Percentiles rank a stretch among this genome's conserved stretches.
Evolutionary conservation across 768 basidiomycete species (phyloP).

Genomic region (Boletus rex-veris): DNA sequence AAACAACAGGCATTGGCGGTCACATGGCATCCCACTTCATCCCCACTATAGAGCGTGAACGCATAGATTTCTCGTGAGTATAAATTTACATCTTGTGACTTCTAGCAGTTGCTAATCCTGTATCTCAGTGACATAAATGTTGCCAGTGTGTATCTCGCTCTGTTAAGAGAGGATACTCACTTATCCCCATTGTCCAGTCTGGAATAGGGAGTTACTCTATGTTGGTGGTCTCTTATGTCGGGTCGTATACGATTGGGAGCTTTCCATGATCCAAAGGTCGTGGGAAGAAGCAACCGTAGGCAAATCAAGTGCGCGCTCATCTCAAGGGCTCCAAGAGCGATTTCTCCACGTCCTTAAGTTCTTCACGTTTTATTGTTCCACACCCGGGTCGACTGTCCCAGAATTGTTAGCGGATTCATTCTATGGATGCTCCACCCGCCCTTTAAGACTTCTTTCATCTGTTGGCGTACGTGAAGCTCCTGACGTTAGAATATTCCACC

Average conservation of each 20-base stretch:
- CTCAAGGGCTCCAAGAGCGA: not conserved
- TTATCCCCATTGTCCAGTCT: slow-evolving; percentile 42
- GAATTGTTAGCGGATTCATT: slow-evolving; percentile 67
- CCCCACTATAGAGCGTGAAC: slow-evolving; percentile 1
- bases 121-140: not conserved
- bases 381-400: slow-evolving; percentile 80
- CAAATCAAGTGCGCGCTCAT: not conserved
- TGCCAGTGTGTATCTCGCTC: not conserved
- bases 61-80: not conserved
- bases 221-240: slow-evolving; percentile 81
- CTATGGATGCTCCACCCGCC: slow-evolving; percentile 57
- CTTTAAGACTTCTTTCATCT: slow-evolving; percentile 71
- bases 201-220: slow-evolving; percentile 87
- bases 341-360: slow-evolving; percentile 12
- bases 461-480: slow-evolving; percentile 63
- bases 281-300: not conserved
- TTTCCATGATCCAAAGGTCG: slow-evolving; percentile 46
- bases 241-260: slow-evolving; percentile 78
- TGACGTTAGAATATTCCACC: slow-evolving; percentile 69
- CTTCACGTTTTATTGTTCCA: slow-evolving; percentile 31
- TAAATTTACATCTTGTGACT: not conserved
- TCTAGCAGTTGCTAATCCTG: not conserved
- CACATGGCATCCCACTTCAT: slow-evolving; percentile 1
- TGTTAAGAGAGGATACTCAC: not conserved
- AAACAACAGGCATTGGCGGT: slow-evolving; percentile 1